Evolutionary conservation across 2,329 filamentous ascomycete genomes (phyloP).

Genomic region (Penicillium verrucosum): DNA sequence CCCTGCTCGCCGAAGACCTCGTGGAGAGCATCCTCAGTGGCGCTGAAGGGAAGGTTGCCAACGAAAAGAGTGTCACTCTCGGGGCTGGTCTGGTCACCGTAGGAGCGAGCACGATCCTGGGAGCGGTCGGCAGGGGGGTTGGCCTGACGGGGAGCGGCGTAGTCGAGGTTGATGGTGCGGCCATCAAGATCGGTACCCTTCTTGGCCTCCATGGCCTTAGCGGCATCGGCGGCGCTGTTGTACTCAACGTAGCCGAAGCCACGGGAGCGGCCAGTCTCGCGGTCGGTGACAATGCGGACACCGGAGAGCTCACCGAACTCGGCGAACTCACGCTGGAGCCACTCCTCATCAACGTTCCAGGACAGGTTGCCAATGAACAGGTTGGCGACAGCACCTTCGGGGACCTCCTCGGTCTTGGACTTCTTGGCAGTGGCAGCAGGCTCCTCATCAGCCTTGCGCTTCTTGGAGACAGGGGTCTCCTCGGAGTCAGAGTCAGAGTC

Average conservation of each 20-base stretch:
- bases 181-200: conserved; percentile 71
- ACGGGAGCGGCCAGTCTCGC: conserved; percentile 75
- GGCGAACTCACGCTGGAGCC: conserved; percentile 77
- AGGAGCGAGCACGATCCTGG: conserved; percentile 50
- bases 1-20: conserved; percentile 71
- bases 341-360: conserved; percentile 85
- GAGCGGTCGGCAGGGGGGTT: conserved; percentile 56
- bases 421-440: conserved; percentile 52
- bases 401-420: conserved; percentile 55
- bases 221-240: conserved; percentile 62
- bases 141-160: conserved; percentile 63
- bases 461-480: conserved; percentile 37
- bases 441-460: conserved; percentile 51
- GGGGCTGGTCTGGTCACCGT: conserved; percentile 75
- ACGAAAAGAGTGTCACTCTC: conserved; percentile 86
- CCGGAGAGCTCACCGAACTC: conserved; percentile 68
- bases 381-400: conserved; percentile 50
- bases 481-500: conserved; percentile 36
- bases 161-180: conserved; percentile 74
- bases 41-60: conserved; percentile 84
- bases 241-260: conserved; percentile 95
- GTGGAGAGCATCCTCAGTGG: conserved; percentile 70
- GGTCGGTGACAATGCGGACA: conserved; percentile 80
- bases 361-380: conserved; percentile 88
- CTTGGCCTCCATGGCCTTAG: conserved; percentile 71